Evolutionary conservation across 371 early-diverging fungal genomes (phyloP), one percentile per base, ranked within the genome.

Genomic region (Saksenaea vasiformis): DNA sequence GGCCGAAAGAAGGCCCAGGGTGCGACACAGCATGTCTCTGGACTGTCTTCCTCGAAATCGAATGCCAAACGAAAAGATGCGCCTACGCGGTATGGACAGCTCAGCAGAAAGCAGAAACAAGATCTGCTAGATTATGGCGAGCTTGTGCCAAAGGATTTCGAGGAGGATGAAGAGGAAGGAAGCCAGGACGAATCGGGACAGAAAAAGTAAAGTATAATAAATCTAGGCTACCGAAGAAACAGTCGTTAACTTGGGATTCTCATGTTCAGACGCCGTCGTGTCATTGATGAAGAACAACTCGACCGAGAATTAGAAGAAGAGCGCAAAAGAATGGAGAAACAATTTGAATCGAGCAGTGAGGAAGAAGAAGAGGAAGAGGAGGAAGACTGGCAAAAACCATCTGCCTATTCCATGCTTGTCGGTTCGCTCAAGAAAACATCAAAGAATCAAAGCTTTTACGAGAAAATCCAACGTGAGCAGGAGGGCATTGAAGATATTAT

Each of bases 101-200:
- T 80, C 24, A 72, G 71, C 27, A 72, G 80, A 34, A 80, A 82
- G 58, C 75, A 78, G 56, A 73, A 73, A 34, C 78, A 84, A 35
- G 81, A 84, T 71, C 78, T 88, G 62, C 81, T 83, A 51, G 88
- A 88, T 27, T 88, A 88, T 61, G 88, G 88, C 51, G 78, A 85
- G 59, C 75, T 88, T 8, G 84, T 87, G 26, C 88, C 88, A 10
- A 70, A 78, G 11, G 84, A 80, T 27, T 83, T 83, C 26, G 78
- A 80, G 15, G 80, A 79, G n/a, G 81, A 82, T 7, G 79, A 82
- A 60, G 56, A 60, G 10, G 62, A 70, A 3, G 62, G 39, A 8
- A 28, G 41, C 4, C 51, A 63, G 9, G 61, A 43, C 7, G 31
- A 31, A 31, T 31, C 51, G 51, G 22, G 17, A 22, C 51, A 17